Percentiles rank a stretch among this genome's conserved stretches.
phyloP scores from a whole-genome alignment of 768 basidiomycete species.

The Melanogaster broomeanus region DNA sequence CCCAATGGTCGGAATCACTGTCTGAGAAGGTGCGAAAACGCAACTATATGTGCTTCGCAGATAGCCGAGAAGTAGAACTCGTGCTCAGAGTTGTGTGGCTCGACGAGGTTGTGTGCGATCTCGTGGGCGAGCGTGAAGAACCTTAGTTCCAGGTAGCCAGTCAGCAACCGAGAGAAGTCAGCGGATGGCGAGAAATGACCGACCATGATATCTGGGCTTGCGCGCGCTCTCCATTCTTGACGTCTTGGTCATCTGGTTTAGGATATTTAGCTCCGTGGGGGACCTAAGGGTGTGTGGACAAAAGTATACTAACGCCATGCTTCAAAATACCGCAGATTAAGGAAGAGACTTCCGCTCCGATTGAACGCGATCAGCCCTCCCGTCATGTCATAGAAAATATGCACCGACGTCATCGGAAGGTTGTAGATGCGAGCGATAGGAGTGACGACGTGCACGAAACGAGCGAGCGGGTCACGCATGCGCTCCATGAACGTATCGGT shows the following conservation, averaged over 20 bases:
- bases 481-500: constrained; percentile 47
- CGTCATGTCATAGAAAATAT: constrained; percentile 81
- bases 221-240: constrained; percentile 48
- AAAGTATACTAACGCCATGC: constrained; percentile 74
- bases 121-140: constrained; percentile 93
- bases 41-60: constrained; percentile 64
- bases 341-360: constrained; percentile 80
- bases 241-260: constrained; percentile 67
- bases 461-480: constrained; percentile 59
- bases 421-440: constrained; percentile 72
- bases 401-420: constrained; percentile 71
- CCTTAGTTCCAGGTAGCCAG: constrained; percentile 39
- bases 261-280: neutral
- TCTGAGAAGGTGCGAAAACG: constrained; percentile 38
- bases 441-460: constrained; percentile 71
- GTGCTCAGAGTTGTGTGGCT: constrained; percentile 87
- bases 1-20: neutral
- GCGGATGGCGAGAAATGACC: constrained; percentile 10
- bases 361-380: constrained; percentile 95
- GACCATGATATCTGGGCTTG: constrained; percentile 85
- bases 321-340: constrained; percentile 85
- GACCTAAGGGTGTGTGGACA: neutral
- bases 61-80: constrained; percentile 95
- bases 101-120: constrained; percentile 88
- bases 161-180: neutral